Percentiles rank a stretch among this genome's conserved stretches.
Evolutionary conservation across 202 grass and related monocot species (phyloP).

Genomic region (Carex arenaria): DNA sequence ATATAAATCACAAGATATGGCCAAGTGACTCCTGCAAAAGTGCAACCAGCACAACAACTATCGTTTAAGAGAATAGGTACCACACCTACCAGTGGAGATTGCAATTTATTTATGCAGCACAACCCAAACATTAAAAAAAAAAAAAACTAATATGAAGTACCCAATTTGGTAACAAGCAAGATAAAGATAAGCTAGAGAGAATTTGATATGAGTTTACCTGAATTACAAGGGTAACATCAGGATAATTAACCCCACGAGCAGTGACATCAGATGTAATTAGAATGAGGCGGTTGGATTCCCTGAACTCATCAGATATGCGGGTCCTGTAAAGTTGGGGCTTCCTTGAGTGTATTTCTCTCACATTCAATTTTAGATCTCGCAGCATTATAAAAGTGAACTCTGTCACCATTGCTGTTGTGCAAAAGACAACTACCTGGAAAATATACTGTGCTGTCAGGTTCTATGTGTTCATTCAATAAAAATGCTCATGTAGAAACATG

Average conservation of each 20-base stretch:
- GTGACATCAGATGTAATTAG: conserved; percentile 90
- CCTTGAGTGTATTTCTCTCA: conserved; percentile 90
- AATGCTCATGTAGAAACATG: background rate
- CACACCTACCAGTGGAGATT: background rate
- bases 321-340: conserved; percentile 86
- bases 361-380: conserved; percentile 79
- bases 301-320: conserved; percentile 86
- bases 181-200: background rate
- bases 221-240: conserved; percentile 86
- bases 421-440: conserved; percentile 83
- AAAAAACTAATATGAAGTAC: background rate
- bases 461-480: background rate
- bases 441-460: background rate
- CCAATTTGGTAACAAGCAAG: conserved; percentile 1
- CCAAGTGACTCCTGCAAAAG: background rate
- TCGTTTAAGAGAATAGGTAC: background rate
- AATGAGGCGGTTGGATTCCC: conserved; percentile 62
- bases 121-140: background rate
- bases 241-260: conserved; percentile 76
- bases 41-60: background rate
- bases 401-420: conserved; percentile 81
- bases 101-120: background rate
- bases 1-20: background rate
- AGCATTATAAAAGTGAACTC: conserved; percentile 91
- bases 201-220: conserved; percentile 44